Conservation (phyloP, 2,329 filamentous ascomycete species). For the Fusarium redolens region DNA sequence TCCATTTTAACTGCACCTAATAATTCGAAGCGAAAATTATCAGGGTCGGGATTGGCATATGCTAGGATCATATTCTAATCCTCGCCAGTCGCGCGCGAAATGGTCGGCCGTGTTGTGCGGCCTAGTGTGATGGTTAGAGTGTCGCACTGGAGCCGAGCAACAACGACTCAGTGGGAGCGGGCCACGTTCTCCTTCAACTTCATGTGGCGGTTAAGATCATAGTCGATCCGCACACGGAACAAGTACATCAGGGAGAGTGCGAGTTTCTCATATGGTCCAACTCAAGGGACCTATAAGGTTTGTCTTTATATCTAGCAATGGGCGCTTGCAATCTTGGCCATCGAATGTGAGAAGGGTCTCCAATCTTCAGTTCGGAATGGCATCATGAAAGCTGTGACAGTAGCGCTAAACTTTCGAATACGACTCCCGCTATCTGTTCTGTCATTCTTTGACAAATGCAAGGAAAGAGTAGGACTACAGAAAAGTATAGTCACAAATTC, state of each 20-base stretch:
- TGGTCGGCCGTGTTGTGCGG: conserved; percentile 40
- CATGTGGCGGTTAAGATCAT: conserved; percentile 43
- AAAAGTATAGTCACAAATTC: conserved; percentile 7
- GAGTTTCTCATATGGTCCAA: conserved; percentile 20
- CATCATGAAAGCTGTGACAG: conserved; percentile 7
- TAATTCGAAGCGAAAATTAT: conserved; percentile 41
- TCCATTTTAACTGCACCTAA: conserved; percentile 33
- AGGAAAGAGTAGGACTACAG: not conserved
- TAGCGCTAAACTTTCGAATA: conserved; percentile 7
- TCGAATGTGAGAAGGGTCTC: not conserved
- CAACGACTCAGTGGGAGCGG: conserved; percentile 47
- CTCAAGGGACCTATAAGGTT: conserved; percentile 14
- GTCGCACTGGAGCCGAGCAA: conserved; percentile 38
- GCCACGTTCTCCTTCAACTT: conserved; percentile 47
- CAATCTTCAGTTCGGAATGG: conserved; percentile 10
- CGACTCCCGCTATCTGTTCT: conserved; percentile 2
- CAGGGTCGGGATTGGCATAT: conserved; percentile 31
- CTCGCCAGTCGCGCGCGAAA: conserved; percentile 42
- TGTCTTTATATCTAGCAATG: not conserved
- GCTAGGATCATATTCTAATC: conserved; percentile 28
- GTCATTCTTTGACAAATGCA: not conserved
- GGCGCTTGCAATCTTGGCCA: not conserved
- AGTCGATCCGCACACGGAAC: conserved; percentile 29
- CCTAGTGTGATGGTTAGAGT: conserved; percentile 37
- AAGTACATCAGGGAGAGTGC: conserved; percentile 27